Conservation (phyloP, 108 stramenopile species). For the Conticribra weissflogii region DNA sequence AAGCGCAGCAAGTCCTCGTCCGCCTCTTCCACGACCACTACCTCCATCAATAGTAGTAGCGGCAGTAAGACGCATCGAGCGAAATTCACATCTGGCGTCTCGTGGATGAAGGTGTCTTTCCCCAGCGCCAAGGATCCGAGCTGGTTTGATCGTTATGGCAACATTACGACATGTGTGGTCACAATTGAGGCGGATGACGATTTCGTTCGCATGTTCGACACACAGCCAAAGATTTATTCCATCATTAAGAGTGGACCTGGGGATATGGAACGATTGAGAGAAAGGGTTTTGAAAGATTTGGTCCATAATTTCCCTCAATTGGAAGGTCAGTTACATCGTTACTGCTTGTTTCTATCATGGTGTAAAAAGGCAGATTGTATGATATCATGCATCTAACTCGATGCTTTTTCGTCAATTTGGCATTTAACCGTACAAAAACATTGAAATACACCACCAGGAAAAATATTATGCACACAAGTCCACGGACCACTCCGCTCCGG, state of each 20-base stretch:
- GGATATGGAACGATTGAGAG: constrained; percentile 58
- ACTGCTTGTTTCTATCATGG: too few species aligned
- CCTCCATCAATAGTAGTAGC: too few species aligned
- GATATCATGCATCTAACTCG: too few species aligned
- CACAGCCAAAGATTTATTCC: constrained; percentile 82
- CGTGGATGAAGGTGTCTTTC: constrained; percentile 89
- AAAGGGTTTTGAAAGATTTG: constrained; percentile 67
- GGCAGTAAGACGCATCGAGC: constrained; percentile 31
- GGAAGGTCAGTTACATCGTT: constrained; percentile 60
- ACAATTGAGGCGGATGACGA: constrained; percentile 93
- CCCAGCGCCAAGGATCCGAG: constrained; percentile 93
- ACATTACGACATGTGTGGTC: constrained; percentile 82
- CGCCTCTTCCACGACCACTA: constrained; percentile 16
- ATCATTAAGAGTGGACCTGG: constrained; percentile 46
- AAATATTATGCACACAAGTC: constrained; percentile 51
- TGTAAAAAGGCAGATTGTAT: too few species aligned
- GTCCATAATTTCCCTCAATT: constrained; percentile 76
- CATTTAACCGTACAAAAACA: too few species aligned
- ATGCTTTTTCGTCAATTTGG: too few species aligned
- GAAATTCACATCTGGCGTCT: constrained; percentile 73
- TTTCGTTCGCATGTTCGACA: constrained; percentile 80
- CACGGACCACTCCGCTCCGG: constrained; percentile 67
- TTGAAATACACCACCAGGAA: constrained; percentile 38
- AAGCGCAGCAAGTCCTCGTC: constrained; percentile 24
- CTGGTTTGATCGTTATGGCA: constrained; percentile 70